Conservation (phyloP, 1,284 basidiomycete species). For the Athelia psychrophila region DNA sequence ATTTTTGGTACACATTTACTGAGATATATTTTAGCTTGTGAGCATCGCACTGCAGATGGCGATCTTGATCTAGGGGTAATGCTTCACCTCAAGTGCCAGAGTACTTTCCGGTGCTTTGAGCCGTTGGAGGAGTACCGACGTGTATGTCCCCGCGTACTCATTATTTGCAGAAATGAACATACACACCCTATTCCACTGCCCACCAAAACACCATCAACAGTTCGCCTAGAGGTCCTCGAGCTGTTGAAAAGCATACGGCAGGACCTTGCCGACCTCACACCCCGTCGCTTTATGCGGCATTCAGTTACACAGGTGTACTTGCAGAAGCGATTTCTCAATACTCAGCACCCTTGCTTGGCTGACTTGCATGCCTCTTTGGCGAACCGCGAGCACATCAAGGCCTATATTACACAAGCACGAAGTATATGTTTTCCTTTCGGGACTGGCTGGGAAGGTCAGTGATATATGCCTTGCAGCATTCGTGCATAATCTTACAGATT, state of each 20-base stretch:
- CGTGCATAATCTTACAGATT: background rate
- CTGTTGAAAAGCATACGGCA: slow-evolving; percentile 7
- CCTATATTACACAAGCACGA: slow-evolving; percentile 14
- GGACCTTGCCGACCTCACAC: slow-evolving; percentile 20
- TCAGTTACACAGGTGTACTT: slow-evolving; percentile 13
- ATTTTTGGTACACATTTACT: background rate
- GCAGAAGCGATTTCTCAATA: background rate
- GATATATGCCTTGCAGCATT: background rate
- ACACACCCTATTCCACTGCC: slow-evolving; percentile 16
- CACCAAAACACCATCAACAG: slow-evolving; percentile 9
- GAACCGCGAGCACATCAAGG: slow-evolving; percentile 12
- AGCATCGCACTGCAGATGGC: slow-evolving; percentile 7
- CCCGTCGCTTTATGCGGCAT: slow-evolving; percentile 18
- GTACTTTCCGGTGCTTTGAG: slow-evolving; percentile 11
- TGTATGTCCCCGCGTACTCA: slow-evolving; percentile 13
- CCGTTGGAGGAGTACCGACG: slow-evolving; percentile 12
- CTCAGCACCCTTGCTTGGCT: slow-evolving; percentile 11
- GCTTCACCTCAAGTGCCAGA: slow-evolving; percentile 5
- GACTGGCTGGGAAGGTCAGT: slow-evolving; percentile 13
- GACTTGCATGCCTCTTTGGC: slow-evolving; percentile 21
- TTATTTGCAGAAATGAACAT: slow-evolving; percentile 10
- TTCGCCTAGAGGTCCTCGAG: slow-evolving; percentile 6
- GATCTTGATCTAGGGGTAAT: slow-evolving; percentile 5
- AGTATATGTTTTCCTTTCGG: slow-evolving; percentile 8
- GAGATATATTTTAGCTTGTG: slow-evolving; percentile 5